Base-by-base conservation (phyloP, 768 basidiomycete genomes). In the Boletus rex-veris region DNA sequence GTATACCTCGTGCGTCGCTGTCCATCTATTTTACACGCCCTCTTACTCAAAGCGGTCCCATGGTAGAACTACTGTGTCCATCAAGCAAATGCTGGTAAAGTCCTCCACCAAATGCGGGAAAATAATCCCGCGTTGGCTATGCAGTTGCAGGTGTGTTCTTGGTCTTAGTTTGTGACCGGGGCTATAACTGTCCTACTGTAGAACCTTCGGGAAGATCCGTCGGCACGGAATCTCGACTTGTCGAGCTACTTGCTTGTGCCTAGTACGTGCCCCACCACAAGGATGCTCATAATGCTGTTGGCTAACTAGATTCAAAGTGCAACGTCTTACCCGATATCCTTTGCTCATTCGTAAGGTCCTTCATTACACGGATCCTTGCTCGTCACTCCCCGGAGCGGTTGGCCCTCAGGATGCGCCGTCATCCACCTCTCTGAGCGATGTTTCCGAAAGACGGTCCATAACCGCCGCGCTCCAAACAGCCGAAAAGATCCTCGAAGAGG, bases 281-380 rank as follows among this genome's bases (percentile, higher is more conserved):
- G 14, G 7, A 26, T 5, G 4, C 8, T 5, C 33, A 8, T 12
- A 15, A 35, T 16, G 28, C 31, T 5, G 15, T 36, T 19, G 18
- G 9, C 33, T 41, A 33, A 49, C 26, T 33, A 15, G 39, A 18
- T 55, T 44, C 45, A 28, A 55, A 93, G 91, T 95, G 93, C 93
- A 97, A 83, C 85, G 96, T 9, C 85, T 98, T 52, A 97, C 96
- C 0, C 80, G 92, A 52, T 99, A 98, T 66, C 96, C 96, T 0
- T 76, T 99, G 0, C 77, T 98, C 31, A 85, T 98, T 58, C 84
- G 85, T 50, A 90, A 92, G 71, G 90, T 97, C 58, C 67, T 92
- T 24, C 80, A 85, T 19, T 90, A 94, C 66, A 94, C 92, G 3
- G 84, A 87, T 24, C 56, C 75, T 1, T 36, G 6, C 38, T 14